These are phyloP conservation scores for Suillus plorans DNA, from an alignment of 768 basidiomycete species.

Conservation along the genomic window DNA sequence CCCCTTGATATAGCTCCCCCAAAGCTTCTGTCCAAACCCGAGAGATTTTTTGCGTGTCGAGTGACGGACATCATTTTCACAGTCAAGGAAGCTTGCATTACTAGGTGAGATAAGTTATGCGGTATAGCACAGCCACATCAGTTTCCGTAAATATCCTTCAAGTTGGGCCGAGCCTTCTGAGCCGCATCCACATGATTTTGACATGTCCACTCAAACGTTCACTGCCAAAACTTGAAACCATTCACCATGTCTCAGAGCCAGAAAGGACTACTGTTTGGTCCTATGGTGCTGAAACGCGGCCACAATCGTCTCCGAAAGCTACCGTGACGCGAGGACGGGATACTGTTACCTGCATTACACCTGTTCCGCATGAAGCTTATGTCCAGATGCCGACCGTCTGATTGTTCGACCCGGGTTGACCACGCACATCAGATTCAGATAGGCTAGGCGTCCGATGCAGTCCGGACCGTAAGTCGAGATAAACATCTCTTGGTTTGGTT, in stretches of 20 bases:
- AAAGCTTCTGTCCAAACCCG: not conserved
- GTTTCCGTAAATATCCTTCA: too few relatives aligned
- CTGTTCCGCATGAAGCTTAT: not conserved
- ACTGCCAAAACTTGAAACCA: too few relatives aligned
- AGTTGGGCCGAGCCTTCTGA: too few relatives aligned
- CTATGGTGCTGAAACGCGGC: too few relatives aligned
- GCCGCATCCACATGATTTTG: too few relatives aligned
- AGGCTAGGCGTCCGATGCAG: too few relatives aligned
- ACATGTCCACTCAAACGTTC: too few relatives aligned
- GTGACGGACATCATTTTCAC: not conserved
- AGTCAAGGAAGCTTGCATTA: not conserved
- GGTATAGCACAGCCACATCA: conserved; percentile 3
- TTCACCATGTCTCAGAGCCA: too few relatives aligned
- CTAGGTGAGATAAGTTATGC: not conserved
- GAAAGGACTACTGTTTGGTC: too few relatives aligned
- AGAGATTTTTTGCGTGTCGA: not conserved
- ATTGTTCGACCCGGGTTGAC: not conserved
- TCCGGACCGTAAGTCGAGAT: not conserved
- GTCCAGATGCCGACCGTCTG: too few relatives aligned
- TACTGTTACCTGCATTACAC: not conserved
- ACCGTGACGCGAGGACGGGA: not conserved
- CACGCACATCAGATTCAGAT: not conserved
- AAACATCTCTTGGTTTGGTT: not conserved
- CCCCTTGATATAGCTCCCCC: conserved; percentile 9
- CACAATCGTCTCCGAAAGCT: too few relatives aligned